Percentiles rank a stretch among this genome's conserved stretches.
phyloP scores from a whole-genome alignment of 495 filamentous ascomycete genomes.

The Recurvomyces mirabilis region DNA sequence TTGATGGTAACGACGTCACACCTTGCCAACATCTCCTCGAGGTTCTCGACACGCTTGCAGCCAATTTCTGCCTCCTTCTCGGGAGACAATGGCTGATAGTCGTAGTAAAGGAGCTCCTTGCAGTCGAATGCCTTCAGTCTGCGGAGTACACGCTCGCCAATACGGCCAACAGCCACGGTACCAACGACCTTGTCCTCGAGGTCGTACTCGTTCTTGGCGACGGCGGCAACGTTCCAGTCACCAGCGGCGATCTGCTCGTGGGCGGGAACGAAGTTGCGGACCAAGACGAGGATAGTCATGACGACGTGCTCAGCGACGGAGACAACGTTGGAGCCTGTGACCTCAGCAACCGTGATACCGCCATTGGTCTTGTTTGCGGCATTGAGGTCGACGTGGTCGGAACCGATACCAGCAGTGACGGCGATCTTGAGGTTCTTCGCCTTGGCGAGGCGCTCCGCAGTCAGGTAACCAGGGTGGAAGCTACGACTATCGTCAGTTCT shows the following conservation, averaged over 20 bases:
- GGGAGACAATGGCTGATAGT: slow-evolving; percentile 85
- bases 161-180: slow-evolving; percentile 93
- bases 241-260: slow-evolving; percentile 84
- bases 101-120: slow-evolving; percentile 99
- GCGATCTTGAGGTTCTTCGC: slow-evolving; percentile 96
- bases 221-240: slow-evolving; percentile 90
- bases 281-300: slow-evolving; percentile 94
- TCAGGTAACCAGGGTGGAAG: slow-evolving; percentile 98
- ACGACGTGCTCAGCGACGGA: slow-evolving; percentile 58
- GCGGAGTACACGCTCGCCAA: slow-evolving; percentile 93
- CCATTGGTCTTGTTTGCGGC: slow-evolving; percentile 98
- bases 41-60: slow-evolving; percentile 69
- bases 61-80: slow-evolving; percentile 95
- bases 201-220: slow-evolving; percentile 96
- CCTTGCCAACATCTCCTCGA: slow-evolving; percentile 92
- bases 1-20: slow-evolving; percentile 99
- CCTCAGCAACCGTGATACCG: slow-evolving; percentile 92
- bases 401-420: slow-evolving; percentile 93
- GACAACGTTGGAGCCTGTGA: slow-evolving; percentile 59
- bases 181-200: slow-evolving; percentile 96
- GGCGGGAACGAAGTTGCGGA: slow-evolving; percentile 96
- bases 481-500: slow-evolving; percentile 34
- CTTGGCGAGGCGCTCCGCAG: slow-evolving; percentile 87
- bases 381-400: slow-evolving; percentile 94
- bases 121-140: slow-evolving; percentile 95